phyloP scores from a whole-genome alignment of 371 early-diverging fungal species.

The Rhizopus stolonifer region DNA sequence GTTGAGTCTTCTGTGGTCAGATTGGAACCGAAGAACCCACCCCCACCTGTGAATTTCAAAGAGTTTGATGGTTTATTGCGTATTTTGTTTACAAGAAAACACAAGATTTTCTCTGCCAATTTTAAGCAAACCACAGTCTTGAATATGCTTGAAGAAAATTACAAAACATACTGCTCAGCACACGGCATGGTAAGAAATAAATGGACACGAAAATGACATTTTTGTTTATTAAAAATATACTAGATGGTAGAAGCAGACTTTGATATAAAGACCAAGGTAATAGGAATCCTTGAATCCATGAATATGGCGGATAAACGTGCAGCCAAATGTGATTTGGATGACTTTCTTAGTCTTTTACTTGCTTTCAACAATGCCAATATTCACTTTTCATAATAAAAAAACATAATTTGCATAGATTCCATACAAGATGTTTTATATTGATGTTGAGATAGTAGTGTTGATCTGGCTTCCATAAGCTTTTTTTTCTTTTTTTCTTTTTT shows the following conservation, averaged over 20 bases:
- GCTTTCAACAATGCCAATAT: slow-evolving; percentile 76
- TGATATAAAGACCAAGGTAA: slow-evolving; percentile 78
- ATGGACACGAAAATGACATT: too few relatives aligned
- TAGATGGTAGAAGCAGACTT: slow-evolving; percentile 83
- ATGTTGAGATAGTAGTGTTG: too few relatives aligned
- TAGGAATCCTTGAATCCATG: slow-evolving; percentile 65
- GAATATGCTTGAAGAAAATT: slow-evolving; percentile 91
- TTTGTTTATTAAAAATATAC: too few relatives aligned
- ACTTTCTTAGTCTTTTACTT: slow-evolving; percentile 80
- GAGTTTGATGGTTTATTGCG: slow-evolving; percentile 99
- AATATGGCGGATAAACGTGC: slow-evolving; percentile 82
- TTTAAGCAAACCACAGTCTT: slow-evolving; percentile 88
- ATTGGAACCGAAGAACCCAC: slow-evolving; percentile 73
- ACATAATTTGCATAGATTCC: too few relatives aligned
- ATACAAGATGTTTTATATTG: too few relatives aligned
- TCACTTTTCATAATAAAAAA: slow-evolving; percentile 59
- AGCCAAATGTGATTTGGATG: slow-evolving; percentile 90
- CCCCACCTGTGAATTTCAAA: slow-evolving; percentile 89
- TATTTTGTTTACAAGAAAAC: slow-evolving; percentile 94
- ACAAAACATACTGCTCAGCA: slow-evolving; percentile 86
- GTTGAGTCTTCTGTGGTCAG: slow-evolving; percentile 98
- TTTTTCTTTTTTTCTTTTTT: too few relatives aligned
- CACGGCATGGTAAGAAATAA: slow-evolving; percentile 67
- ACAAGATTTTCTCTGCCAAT: slow-evolving; percentile 88
- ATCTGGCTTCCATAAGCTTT: too few relatives aligned